A percentile compares a stretch with the other conserved stretches of the same genome.
phyloP scores from a whole-genome alignment of 2,329 filamentous ascomycete genomes.

The Aaosphaeria arxii region DNA sequence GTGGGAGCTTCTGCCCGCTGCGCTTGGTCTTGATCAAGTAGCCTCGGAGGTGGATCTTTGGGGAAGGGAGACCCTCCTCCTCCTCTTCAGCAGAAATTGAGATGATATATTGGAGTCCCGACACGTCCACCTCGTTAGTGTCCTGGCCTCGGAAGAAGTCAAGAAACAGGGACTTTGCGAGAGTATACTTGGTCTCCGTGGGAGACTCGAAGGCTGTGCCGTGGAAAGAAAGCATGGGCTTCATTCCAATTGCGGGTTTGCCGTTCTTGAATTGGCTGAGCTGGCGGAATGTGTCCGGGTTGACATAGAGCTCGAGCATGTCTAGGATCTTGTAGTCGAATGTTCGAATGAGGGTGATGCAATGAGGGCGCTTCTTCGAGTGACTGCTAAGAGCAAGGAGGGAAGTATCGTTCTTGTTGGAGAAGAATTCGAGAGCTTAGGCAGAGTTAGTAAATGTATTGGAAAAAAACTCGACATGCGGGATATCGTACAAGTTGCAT shows the following conservation, averaged over 20 bases:
- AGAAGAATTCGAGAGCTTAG: slow-evolving; percentile 80
- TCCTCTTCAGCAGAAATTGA: slow-evolving; percentile 69
- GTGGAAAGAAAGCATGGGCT: slow-evolving; percentile 88
- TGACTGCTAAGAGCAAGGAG: slow-evolving; percentile 80
- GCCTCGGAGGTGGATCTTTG: slow-evolving; percentile 64
- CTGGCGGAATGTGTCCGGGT: slow-evolving; percentile 68
- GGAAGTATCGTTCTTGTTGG: slow-evolving; percentile 90
- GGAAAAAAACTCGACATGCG: background rate
- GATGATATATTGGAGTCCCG: slow-evolving; percentile 89
- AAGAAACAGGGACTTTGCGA: slow-evolving; percentile 81
- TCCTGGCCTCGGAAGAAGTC: slow-evolving; percentile 89
- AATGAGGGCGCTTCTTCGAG: slow-evolving; percentile 94
- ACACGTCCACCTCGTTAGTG: slow-evolving; percentile 82
- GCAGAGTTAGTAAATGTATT: background rate
- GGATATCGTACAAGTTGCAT: slow-evolving; percentile 56
- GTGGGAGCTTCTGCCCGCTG: slow-evolving; percentile 80
- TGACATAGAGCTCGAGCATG: slow-evolving; percentile 87
- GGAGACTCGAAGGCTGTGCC: slow-evolving; percentile 85
- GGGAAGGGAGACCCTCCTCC: slow-evolving; percentile 41
- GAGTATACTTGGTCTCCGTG: slow-evolving; percentile 73
- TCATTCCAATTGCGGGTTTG: slow-evolving; percentile 69
- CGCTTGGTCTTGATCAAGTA: slow-evolving; percentile 86
- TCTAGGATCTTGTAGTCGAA: slow-evolving; percentile 88
- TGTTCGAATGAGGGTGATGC: slow-evolving; percentile 75
- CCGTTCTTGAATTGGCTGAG: slow-evolving; percentile 69